phyloP scores from a whole-genome alignment of 2,329 filamentous ascomycete species.

The Stagonosporopsis rhizophila region DNA sequence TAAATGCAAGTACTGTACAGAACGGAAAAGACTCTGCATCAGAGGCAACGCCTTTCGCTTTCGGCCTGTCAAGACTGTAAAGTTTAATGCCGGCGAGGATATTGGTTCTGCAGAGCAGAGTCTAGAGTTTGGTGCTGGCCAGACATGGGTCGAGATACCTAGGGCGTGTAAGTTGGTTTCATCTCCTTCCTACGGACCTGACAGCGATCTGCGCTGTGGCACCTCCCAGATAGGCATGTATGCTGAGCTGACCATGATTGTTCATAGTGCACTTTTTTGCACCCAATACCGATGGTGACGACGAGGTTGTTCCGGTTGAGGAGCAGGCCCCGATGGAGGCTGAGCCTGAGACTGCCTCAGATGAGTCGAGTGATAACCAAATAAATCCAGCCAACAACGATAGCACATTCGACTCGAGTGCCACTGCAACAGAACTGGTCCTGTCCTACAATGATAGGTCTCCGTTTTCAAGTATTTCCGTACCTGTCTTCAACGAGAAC shows the following conservation, averaged over 20 bases:
- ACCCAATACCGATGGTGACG: constrained; percentile 37
- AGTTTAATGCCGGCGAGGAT: constrained; percentile 43
- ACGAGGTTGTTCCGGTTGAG: constrained; percentile 21
- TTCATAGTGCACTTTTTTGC: constrained; percentile 38
- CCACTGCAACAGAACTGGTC: constrained; percentile 7
- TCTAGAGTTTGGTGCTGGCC: constrained; percentile 32
- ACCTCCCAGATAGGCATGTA: neutral
- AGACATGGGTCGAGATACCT: constrained; percentile 41
- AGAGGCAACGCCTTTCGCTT: constrained; percentile 42
- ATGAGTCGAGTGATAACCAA: constrained; percentile 14
- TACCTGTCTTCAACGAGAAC: constrained; percentile 18
- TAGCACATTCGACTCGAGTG: constrained; percentile 2
- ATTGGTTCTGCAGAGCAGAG: constrained; percentile 40
- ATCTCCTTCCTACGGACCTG: neutral
- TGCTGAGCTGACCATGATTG: constrained; percentile 4
- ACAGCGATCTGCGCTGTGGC: neutral
- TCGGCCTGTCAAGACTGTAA: constrained; percentile 39
- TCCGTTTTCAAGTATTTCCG: constrained; percentile 17
- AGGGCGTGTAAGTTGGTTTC: constrained; percentile 26
- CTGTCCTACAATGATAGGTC: constrained; percentile 18
- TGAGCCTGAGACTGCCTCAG: constrained; percentile 20
- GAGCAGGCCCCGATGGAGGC: constrained; percentile 15
- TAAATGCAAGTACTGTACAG: constrained; percentile 42
- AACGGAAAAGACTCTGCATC: constrained; percentile 37
- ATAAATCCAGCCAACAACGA: neutral